phyloP scores from a whole-genome alignment of 768 basidiomycete genomes.

The Naematelia aurantialba region DNA sequence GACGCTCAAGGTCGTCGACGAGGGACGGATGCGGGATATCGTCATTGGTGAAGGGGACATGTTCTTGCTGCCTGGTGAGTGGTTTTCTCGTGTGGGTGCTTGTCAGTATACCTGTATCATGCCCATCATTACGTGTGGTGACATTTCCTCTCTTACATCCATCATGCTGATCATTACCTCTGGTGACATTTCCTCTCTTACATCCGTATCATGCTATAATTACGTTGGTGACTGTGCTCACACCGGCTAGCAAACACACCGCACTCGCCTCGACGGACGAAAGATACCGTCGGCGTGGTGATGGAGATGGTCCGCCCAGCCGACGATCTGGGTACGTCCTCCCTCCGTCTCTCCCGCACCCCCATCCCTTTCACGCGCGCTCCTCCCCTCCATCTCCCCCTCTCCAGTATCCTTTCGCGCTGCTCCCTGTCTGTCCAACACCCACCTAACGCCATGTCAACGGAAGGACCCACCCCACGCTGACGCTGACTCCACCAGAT shows the following conservation, averaged over 20 bases:
- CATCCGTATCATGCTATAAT: too few relatives aligned
- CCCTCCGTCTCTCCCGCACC: constrained; percentile 4
- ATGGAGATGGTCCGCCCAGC: constrained; percentile 78
- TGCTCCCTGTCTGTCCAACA: too few relatives aligned
- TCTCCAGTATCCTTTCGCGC: not conserved
- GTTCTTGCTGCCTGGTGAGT: constrained; percentile 85
- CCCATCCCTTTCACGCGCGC: not conserved
- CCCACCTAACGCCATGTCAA: too few relatives aligned
- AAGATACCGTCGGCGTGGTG: constrained; percentile 85
- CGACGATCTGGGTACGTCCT: constrained; percentile 63
- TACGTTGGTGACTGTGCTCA: too few relatives aligned
- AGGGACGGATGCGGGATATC: constrained; percentile 62
- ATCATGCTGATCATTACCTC: constrained; percentile 4
- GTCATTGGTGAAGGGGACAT: constrained; percentile 90
- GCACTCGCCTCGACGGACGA: constrained; percentile 89
- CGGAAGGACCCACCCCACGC: not conserved
- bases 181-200: too few relatives aligned
- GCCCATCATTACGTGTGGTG: not conserved
- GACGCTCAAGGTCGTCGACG: constrained; percentile 72
- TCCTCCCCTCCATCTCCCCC: not conserved
- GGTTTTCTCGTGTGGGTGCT: not conserved
- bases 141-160: not conserved
- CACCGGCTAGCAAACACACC: constrained; percentile 76
- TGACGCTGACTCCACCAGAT: constrained; percentile 56
- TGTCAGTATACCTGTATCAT: not conserved